Evolutionary conservation across 2,329 filamentous ascomycete genomes (phyloP), one percentile per base, ranked within the genome.

Genomic region (Monosporascus cannonballus): DNA sequence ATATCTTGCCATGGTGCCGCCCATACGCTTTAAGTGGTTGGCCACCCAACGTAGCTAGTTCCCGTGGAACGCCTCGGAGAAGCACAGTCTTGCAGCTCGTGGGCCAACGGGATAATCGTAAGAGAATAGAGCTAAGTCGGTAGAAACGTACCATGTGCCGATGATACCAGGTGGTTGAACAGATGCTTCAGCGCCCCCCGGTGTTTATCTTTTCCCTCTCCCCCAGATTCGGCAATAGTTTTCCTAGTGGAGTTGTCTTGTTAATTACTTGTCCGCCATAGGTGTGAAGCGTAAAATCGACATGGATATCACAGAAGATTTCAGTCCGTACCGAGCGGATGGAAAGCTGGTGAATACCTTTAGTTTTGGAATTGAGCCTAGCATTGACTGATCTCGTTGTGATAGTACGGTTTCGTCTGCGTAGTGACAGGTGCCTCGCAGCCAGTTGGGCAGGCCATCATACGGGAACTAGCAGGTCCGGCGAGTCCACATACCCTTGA

Each of bases 341-440:
- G 59, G 56, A 25, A 60, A 61, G 48, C 55, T 61, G 39, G 59
- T 57, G 42, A 55, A 74, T 69, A 6, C 14, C 4, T 34, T 34
- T 34, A 5, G 41, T 8, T 27, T 34, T 47, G 45, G 52, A 11
- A 14, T 48, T n/a, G 20, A 17, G 22, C 18, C n/a, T 30, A 41
- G 25, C 6, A 15, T 42, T 15, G 15, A 27, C 20, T 45, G 30
- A 37, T 18, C 51, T 45, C 14, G 55, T 38, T 20, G 25, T 9
- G 7, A n/a, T 56, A 82, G 75, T 82, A 85, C 66, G 83, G 83
- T 44, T 85, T 85, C 59, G 78, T 85, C 20, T 85, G 83, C 59
- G 76, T 86, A 15, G 82, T 86, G 5, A 84, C 81, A 1, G 81
- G 82, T 15, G 80, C 82, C 24, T 78, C 78, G 1, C 79, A 83